Percentiles rank a stretch among this genome's conserved stretches.
Conservation (phyloP, 2,329 filamentous ascomycete genomes). For the Chalara sp. region DNA sequence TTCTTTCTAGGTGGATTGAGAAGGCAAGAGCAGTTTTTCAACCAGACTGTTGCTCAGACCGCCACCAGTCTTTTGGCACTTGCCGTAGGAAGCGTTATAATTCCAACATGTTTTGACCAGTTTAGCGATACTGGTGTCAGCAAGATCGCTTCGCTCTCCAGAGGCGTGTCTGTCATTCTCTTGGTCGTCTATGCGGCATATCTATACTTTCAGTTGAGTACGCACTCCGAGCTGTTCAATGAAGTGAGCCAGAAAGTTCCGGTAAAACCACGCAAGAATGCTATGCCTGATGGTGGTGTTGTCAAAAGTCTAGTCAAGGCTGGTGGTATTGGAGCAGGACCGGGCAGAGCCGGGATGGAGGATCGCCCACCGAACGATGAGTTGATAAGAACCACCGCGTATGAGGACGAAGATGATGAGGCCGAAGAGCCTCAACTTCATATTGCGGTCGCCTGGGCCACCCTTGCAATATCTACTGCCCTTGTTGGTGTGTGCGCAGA, state of each 20-base stretch:
- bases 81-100: constrained; percentile 73
- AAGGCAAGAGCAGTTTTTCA: constrained; percentile 80
- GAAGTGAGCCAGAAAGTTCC: constrained; percentile 72
- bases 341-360: constrained; percentile 18
- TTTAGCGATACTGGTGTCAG: constrained; percentile 34
- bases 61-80: constrained; percentile 64
- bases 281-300: constrained; percentile 25
- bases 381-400: constrained; percentile 33
- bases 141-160: constrained; percentile 56
- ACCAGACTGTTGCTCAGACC: constrained; percentile 85
- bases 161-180: constrained; percentile 72
- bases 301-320: constrained; percentile 23
- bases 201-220: constrained; percentile 86
- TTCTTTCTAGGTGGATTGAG: constrained; percentile 74
- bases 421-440: constrained; percentile 69
- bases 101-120: constrained; percentile 78
- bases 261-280: constrained; percentile 42
- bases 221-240: constrained; percentile 75
- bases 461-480: constrained; percentile 64
- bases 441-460: constrained; percentile 63
- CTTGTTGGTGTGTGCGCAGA: constrained; percentile 71
- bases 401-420: constrained; percentile 55
- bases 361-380: constrained; percentile 26
- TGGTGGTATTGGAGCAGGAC: constrained; percentile 24
- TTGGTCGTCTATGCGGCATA: constrained; percentile 79